A percentile compares a stretch with the other conserved stretches of the same genome.
These are phyloP conservation scores for Serendipita sp. DNA, from an alignment of 768 basidiomycete species.

Conservation along the genomic window DNA sequence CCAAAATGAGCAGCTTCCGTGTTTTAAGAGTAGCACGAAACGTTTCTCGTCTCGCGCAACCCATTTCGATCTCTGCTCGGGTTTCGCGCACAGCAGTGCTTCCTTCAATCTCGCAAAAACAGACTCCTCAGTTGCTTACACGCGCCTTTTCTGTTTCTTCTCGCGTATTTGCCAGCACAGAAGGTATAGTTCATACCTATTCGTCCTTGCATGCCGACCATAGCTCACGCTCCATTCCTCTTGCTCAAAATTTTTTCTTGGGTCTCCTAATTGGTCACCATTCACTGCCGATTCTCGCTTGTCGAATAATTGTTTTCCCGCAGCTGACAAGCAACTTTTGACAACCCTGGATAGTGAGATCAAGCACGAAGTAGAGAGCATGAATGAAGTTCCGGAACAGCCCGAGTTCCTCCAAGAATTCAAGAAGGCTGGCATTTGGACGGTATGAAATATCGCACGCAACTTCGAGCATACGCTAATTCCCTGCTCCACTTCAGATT, in stretches of 20 bases:
- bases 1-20: constrained; percentile 7
- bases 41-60: constrained; percentile 1
- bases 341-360: constrained; percentile 71
- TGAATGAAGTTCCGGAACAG: constrained; percentile 20
- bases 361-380: constrained; percentile 62
- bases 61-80: not conserved
- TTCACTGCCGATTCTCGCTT: too few species aligned
- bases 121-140: constrained; percentile 10
- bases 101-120: not conserved
- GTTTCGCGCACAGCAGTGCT: not conserved
- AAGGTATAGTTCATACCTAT: constrained; percentile 26
- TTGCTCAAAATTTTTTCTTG: too few species aligned
- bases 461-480: too few species aligned
- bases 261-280: too few species aligned
- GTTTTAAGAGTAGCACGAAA: not conserved
- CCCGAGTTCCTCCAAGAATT: constrained; percentile 74
- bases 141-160: constrained; percentile 31
- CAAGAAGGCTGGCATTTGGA: constrained; percentile 61
- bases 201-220: too few species aligned
- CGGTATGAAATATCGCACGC: constrained; percentile 30
- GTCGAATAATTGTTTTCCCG: not conserved
- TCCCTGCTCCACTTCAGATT: constrained; percentile 38
- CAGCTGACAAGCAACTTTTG: constrained; percentile 61
- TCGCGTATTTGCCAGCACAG: constrained; percentile 25
- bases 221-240: not conserved